phyloP scores from a whole-genome alignment of 192 early-diverging fungal species.

The Physocladia obscura region DNA sequence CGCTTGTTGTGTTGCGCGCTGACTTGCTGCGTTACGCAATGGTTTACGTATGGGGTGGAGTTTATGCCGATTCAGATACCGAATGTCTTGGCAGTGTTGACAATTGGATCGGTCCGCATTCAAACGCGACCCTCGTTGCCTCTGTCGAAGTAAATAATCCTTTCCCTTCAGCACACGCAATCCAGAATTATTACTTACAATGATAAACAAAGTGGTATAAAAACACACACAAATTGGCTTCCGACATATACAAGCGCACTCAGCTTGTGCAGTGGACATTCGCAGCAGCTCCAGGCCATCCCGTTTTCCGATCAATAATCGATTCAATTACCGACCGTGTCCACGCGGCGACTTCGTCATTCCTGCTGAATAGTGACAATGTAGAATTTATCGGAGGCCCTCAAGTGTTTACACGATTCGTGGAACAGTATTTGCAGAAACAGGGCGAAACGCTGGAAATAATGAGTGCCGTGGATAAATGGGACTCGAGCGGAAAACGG shows the following conservation, averaged over 20 bases:
- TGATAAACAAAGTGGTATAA: slow-evolving; percentile 25
- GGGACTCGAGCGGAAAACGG: background rate
- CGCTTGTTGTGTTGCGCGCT: slow-evolving; percentile 7
- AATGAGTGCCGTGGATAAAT: background rate
- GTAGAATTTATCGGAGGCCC: slow-evolving; percentile 21
- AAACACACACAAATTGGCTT: background rate
- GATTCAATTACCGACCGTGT: background rate
- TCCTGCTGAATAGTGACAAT: background rate
- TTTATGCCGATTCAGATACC: slow-evolving; percentile 27
- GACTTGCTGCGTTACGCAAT: slow-evolving; percentile 28
- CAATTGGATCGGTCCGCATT: background rate
- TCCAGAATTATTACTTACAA: too few species aligned
- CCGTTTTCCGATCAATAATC: background rate
- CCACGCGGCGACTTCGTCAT: background rate
- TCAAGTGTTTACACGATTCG: slow-evolving; percentile 2
- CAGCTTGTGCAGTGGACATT: slow-evolving; percentile 28
- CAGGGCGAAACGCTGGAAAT: slow-evolving; percentile 3
- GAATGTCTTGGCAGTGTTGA: slow-evolving; percentile 5
- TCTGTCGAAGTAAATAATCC: slow-evolving; percentile 28
- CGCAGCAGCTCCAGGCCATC: slow-evolving; percentile 6
- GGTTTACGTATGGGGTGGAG: slow-evolving; percentile 18
- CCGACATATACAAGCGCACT: background rate
- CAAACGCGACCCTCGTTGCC: slow-evolving; percentile 1
- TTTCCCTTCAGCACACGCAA: too few species aligned
- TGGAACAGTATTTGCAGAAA: background rate